A percentile compares a stretch with the other conserved stretches of the same genome.
phyloP scores from a whole-genome alignment of 352 stramenopile genomes.

The Phytophthora sp. region DNA sequence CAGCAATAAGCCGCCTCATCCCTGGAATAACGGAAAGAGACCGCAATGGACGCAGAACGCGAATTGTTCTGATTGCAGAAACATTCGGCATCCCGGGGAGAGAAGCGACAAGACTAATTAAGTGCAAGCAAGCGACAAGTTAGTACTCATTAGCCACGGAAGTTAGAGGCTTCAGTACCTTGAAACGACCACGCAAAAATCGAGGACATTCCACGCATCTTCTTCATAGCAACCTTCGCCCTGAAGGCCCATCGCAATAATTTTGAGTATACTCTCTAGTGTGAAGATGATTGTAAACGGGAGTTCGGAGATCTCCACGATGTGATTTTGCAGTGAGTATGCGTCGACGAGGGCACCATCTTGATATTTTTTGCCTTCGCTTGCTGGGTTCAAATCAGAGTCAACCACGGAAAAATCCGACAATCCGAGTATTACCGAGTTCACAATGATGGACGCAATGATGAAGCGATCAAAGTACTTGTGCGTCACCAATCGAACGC shows the following conservation, averaged over 20 bases:
- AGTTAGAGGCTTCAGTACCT: slow-evolving; percentile 41
- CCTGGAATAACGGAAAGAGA: slow-evolving; percentile 89
- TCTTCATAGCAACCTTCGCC: slow-evolving; percentile 73
- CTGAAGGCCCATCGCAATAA: slow-evolving; percentile 86
- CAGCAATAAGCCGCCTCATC: slow-evolving; percentile 80
- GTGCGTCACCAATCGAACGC: slow-evolving; percentile 56
- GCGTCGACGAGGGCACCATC: slow-evolving; percentile 44
- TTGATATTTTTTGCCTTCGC: slow-evolving; percentile 42
- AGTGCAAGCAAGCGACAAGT: neutral
- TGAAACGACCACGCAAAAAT: slow-evolving; percentile 92
- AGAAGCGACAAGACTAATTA: slow-evolving; percentile 52
- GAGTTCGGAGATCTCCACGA: slow-evolving; percentile 75
- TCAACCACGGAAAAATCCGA: slow-evolving; percentile 86
- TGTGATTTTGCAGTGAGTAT: slow-evolving; percentile 58
- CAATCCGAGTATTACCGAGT: slow-evolving; percentile 88
- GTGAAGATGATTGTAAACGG: slow-evolving; percentile 92
- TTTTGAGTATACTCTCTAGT: slow-evolving; percentile 90
- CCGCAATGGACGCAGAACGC: slow-evolving; percentile 87
- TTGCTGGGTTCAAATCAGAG: slow-evolving; percentile 62
- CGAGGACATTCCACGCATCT: slow-evolving; percentile 92
- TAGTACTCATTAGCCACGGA: neutral
- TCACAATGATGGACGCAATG: slow-evolving; percentile 83
- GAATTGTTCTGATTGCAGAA: slow-evolving; percentile 85
- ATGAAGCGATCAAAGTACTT: slow-evolving; percentile 88
- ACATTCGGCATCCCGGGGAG: slow-evolving; percentile 79